Percentiles rank a stretch among this genome's conserved stretches.
These are phyloP conservation scores for Exutisphaerella laricina DNA, from an alignment of 2,329 filamentous ascomycete genomes.

Conservation along the genomic window DNA sequence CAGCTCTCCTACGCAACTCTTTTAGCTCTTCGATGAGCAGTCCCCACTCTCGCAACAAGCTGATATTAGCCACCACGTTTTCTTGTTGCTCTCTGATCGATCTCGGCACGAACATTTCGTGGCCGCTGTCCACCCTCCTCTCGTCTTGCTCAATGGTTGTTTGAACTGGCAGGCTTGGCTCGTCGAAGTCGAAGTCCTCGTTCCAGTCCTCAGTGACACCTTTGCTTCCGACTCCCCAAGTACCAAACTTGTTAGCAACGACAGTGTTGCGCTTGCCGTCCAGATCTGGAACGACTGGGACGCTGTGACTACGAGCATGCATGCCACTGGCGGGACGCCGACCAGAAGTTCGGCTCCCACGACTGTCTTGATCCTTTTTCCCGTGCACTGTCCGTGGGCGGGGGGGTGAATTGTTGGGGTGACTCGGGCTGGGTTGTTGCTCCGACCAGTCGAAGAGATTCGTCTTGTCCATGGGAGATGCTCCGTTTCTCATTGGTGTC, in stretches of 20 bases:
- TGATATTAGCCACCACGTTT: slow-evolving; percentile 75
- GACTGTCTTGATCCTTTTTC: slow-evolving; percentile 64
- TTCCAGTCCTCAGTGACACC: slow-evolving; percentile 83
- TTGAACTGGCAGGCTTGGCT: slow-evolving; percentile 37
- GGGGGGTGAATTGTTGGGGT: slow-evolving; percentile 54
- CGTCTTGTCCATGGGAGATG: slow-evolving; percentile 41
- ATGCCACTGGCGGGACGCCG: slow-evolving; percentile 63
- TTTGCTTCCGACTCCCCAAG: slow-evolving; percentile 75
- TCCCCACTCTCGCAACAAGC: slow-evolving; percentile 76
- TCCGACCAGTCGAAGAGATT: slow-evolving; percentile 68
- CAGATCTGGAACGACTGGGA: slow-evolving; percentile 62
- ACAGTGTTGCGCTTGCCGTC: slow-evolving; percentile 49
- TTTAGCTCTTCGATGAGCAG: slow-evolving; percentile 78
- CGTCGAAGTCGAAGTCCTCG: slow-evolving; percentile 76
- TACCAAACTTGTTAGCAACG: slow-evolving; percentile 66
- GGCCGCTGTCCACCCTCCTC: slow-evolving; percentile 41
- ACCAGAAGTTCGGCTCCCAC: slow-evolving; percentile 62
- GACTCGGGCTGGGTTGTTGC: slow-evolving; percentile 56
- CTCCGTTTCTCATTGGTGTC: slow-evolving; percentile 36
- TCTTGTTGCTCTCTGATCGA: slow-evolving; percentile 76
- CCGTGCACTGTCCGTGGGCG: slow-evolving; percentile 71
- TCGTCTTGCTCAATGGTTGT: slow-evolving; percentile 31
- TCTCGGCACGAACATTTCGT: slow-evolving; percentile 65
- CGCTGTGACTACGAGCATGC: slow-evolving; percentile 75
- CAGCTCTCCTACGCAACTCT: slow-evolving; percentile 64